Evolutionary conservation across 306 rosid genomes (phyloP).

Genomic region (Spatholobus suberectus): DNA sequence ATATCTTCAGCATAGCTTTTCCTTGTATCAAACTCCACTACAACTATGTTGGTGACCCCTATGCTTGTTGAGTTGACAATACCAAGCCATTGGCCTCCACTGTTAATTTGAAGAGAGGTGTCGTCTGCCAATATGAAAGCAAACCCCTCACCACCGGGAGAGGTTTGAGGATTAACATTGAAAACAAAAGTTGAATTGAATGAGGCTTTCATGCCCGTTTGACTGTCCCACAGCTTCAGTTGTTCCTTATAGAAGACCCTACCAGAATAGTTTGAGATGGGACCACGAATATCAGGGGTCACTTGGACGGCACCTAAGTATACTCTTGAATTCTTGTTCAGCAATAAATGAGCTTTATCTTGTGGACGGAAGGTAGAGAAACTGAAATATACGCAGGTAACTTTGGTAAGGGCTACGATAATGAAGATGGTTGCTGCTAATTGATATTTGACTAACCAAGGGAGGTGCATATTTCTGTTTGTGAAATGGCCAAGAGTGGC

Average conservation of each 20-base stretch:
- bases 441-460: not conserved
- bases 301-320: not conserved
- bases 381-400: constrained; percentile 31
- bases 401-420: constrained; percentile 23
- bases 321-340: constrained; percentile 27
- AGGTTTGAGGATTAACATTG: not conserved
- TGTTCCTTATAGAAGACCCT: not conserved
- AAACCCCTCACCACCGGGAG: constrained; percentile 19
- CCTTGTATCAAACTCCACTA: constrained; percentile 17
- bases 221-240: not conserved
- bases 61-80: constrained; percentile 16
- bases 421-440: constrained; percentile 29
- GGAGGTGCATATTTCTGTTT: not conserved
- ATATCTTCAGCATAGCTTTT: not conserved
- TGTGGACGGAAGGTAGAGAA: constrained; percentile 31
- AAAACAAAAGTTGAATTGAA: constrained; percentile 22
- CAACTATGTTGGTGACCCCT: not conserved
- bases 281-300: not conserved
- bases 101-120: not conserved
- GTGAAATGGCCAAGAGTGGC: constrained; percentile 3
- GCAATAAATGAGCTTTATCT: not conserved
- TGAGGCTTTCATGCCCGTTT: not conserved
- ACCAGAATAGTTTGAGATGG: not conserved
- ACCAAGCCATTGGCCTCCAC: constrained; percentile 17
- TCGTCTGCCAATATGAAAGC: not conserved